These are phyloP conservation scores for Casuarina glauca DNA, from an alignment of 306 rosid species.

Conservation along the genomic window DNA sequence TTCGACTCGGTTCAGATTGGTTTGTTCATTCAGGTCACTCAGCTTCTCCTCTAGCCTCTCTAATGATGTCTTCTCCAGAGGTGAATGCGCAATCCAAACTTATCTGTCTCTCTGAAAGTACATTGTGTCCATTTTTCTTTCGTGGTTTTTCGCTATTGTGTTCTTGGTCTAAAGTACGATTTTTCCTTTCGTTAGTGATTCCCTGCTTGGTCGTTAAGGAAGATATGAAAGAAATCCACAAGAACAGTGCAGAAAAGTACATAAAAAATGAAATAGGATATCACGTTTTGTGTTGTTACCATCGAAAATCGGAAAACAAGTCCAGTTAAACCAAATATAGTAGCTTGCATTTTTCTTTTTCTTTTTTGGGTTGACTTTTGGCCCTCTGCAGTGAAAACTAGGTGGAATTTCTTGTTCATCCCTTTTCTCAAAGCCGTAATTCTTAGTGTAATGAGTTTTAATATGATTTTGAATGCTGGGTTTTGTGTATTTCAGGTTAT, in stretches of 20 bases:
- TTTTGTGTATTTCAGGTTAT: conserved; percentile 46
- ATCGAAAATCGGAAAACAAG: not conserved
- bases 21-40: conserved; percentile 37
- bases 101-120: not conserved
- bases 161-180: not conserved
- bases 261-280: too few species aligned
- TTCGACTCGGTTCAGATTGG: not conserved
- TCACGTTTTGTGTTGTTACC: not conserved
- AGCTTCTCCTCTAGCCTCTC: conserved; percentile 64
- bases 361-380: not conserved
- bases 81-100: conserved; percentile 22
- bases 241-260: not conserved
- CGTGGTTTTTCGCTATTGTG: not conserved
- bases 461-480: conserved; percentile 16
- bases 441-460: not conserved
- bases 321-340: not conserved
- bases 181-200: not conserved
- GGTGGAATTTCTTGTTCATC: not conserved
- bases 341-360: not conserved
- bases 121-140: not conserved
- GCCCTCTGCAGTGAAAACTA: not conserved
- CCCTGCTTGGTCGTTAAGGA: conserved; percentile 8
- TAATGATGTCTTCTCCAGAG: conserved; percentile 44
- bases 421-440: not conserved
- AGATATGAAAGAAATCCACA: not conserved